Percentiles rank a stretch among this genome's conserved stretches.
Evolutionary conservation across 1,284 basidiomycete species (phyloP).

Genomic region (Xerocomus nothofagi): DNA sequence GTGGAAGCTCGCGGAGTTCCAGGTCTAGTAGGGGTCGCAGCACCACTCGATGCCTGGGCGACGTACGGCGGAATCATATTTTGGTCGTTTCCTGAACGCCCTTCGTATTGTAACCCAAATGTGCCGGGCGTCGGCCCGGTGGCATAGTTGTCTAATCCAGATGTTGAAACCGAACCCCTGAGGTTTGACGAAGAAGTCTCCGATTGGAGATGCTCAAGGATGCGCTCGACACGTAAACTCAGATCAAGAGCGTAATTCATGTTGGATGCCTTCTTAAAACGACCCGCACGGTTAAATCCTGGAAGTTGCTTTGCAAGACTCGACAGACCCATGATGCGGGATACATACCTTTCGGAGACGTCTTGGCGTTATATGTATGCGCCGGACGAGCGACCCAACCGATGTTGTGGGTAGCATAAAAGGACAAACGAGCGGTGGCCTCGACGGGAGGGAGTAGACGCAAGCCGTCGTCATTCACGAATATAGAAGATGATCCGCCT

Average conservation of each 20-base stretch:
- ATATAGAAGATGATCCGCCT: slow-evolving; percentile 74
- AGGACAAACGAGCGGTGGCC: slow-evolving; percentile 62
- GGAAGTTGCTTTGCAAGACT: neutral
- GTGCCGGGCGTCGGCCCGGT: slow-evolving; percentile 27
- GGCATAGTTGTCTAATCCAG: slow-evolving; percentile 17
- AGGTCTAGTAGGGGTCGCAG: slow-evolving; percentile 25
- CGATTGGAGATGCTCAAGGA: slow-evolving; percentile 34
- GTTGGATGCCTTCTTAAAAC: slow-evolving; percentile 89
- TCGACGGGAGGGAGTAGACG: slow-evolving; percentile 62
- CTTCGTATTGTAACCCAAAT: slow-evolving; percentile 33
- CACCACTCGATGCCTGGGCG: slow-evolving; percentile 14
- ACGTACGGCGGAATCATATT: slow-evolving; percentile 18
- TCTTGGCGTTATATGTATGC: slow-evolving; percentile 53
- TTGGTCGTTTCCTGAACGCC: slow-evolving; percentile 30
- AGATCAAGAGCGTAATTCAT: slow-evolving; percentile 83
- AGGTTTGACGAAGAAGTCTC: slow-evolving; percentile 30
- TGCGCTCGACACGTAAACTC: slow-evolving; percentile 65
- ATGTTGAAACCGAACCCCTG: slow-evolving; percentile 25
- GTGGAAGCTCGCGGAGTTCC: slow-evolving; percentile 27
- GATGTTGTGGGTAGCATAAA: slow-evolving; percentile 80
- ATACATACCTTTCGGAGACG: slow-evolving; percentile 20
- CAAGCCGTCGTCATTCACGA: slow-evolving; percentile 78
- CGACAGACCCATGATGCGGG: neutral
- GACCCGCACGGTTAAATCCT: slow-evolving; percentile 81
- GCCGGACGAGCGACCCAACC: slow-evolving; percentile 82